Base-by-base conservation (phyloP, 169 alveolate species). In the Plasmodium ovale region DNA sequence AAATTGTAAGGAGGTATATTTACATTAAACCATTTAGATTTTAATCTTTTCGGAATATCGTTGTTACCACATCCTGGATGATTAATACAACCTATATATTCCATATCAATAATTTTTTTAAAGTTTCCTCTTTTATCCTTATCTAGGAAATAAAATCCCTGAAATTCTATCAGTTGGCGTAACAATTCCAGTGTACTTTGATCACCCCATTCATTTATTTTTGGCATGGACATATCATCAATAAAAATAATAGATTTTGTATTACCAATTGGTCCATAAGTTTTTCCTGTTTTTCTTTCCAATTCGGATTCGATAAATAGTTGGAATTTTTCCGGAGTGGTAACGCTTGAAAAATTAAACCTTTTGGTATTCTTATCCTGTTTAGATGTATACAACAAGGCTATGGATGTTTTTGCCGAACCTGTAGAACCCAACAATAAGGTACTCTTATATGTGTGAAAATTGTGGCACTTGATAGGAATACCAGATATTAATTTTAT, bases 11-110 rank as follows among this genome's bases (percentile, higher is more conserved):
- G 95, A 35, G 97, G 97, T 97, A 98, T 97, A 96, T 98, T 98
- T 87, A 98, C 95, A 68, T 94, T 92, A 92, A 97, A 96, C 97
- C 96, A 96, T 85, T 97, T 97, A 70, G 99, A 94, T 94, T 98
- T 97, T 44, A 97, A 92, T 85, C 99, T 96, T 92, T 97, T 95
- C 16, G 99, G 99, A 87, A 98, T 98, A 93, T 97, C 99, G 89
- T 98, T 98, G 88, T 98, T 94, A 56, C 99, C 99, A 89, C 99
- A 98, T 67, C 98, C 98, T 10, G 99, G 99, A 87, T 97, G 99
- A 87, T 96, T 95, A 98, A 98, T 97, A 58, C 99, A 98, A 54
- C 98, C 99, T 51, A 98, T 93, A 84, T 94, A 98, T 84, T 94
- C 96, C 44, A 98, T 95, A 68, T 96, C 97, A 53, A 95, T 93